Percentiles rank a stretch among this genome's conserved stretches.
phyloP scores from a whole-genome alignment of 345 rosid species.

The Noccaea caerulescens region DNA sequence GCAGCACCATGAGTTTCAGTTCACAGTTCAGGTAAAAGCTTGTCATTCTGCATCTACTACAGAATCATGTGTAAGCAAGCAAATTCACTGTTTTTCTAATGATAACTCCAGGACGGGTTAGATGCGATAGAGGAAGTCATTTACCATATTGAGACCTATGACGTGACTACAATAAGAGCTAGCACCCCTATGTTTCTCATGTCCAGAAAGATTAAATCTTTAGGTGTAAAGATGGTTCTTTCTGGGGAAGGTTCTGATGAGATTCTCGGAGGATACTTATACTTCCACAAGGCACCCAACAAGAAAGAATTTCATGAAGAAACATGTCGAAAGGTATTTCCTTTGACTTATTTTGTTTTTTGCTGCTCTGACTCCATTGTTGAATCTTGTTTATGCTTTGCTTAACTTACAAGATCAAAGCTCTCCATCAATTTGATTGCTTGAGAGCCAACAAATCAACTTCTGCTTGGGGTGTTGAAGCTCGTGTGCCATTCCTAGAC shows the following conservation, averaged over 20 bases:
- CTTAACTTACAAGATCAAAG: conserved; percentile 58
- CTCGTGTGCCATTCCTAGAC: conserved; percentile 86
- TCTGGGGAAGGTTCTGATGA: conserved; percentile 93
- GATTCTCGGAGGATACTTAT: conserved; percentile 80
- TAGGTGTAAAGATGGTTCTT: conserved; percentile 86
- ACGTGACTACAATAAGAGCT: conserved; percentile 84
- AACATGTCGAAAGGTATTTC: conserved; percentile 69
- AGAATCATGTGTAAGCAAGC: too few relatives aligned
- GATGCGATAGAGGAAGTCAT: conserved; percentile 87
- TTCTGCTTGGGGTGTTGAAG: conserved; percentile 90
- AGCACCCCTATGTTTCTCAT: conserved; percentile 93
- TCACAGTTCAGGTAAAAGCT: conserved; percentile 67
- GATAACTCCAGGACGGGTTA: conserved; percentile 65
- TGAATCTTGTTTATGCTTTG: conserved; percentile 21
- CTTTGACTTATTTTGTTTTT: background rate
- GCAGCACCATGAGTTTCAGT: conserved; percentile 81
- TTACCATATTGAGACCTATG: conserved; percentile 80
- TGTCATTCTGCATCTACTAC: too few relatives aligned
- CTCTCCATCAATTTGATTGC: conserved; percentile 84
- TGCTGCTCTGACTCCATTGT: background rate
- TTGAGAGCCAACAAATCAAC: conserved; percentile 85
- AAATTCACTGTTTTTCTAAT: background rate
- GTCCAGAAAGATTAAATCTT: conserved; percentile 82
- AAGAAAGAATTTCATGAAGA: conserved; percentile 79
- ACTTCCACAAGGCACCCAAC: conserved; percentile 87